These are phyloP conservation scores for Aspergillus incahuasiensis DNA, from an alignment of 495 filamentous ascomycete species.

Conservation along the genomic window DNA sequence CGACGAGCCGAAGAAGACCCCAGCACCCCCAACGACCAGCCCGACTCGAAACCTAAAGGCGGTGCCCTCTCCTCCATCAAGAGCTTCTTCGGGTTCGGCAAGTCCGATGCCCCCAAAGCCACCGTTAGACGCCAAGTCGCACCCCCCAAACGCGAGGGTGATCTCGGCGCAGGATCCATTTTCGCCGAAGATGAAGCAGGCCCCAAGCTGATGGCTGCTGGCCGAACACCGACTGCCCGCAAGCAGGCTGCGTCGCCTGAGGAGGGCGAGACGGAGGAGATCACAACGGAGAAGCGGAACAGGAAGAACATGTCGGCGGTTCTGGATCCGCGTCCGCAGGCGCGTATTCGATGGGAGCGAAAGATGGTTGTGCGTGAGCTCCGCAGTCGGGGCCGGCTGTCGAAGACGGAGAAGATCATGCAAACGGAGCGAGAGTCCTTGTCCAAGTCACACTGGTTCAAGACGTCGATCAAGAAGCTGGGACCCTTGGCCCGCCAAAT, in stretches of 20 bases:
- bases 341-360: constrained; percentile 67
- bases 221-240: constrained; percentile 26
- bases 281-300: constrained; percentile 36
- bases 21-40: constrained; percentile 15
- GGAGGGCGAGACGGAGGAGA: constrained; percentile 15
- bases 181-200: constrained; percentile 36
- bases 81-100: constrained; percentile 35
- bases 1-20: constrained; percentile 31
- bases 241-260: constrained; percentile 12
- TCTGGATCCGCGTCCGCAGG: constrained; percentile 64
- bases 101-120: constrained; percentile 23
- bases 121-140: constrained; percentile 27
- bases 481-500: constrained; percentile 80
- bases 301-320: constrained; percentile 47
- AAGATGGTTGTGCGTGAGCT: constrained; percentile 75
- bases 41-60: constrained; percentile 10
- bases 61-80: constrained; percentile 34
- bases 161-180: constrained; percentile 37
- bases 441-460: constrained; percentile 60
- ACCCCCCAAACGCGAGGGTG: constrained; percentile 32
- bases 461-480: constrained; percentile 87
- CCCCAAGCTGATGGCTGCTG: constrained; percentile 22
- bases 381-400: constrained; percentile 60
- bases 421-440: constrained; percentile 67
- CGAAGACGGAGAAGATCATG: constrained; percentile 56